phyloP scores from a whole-genome alignment of 2,329 filamentous ascomycete genomes.

The Cladophialophora immunda region DNA sequence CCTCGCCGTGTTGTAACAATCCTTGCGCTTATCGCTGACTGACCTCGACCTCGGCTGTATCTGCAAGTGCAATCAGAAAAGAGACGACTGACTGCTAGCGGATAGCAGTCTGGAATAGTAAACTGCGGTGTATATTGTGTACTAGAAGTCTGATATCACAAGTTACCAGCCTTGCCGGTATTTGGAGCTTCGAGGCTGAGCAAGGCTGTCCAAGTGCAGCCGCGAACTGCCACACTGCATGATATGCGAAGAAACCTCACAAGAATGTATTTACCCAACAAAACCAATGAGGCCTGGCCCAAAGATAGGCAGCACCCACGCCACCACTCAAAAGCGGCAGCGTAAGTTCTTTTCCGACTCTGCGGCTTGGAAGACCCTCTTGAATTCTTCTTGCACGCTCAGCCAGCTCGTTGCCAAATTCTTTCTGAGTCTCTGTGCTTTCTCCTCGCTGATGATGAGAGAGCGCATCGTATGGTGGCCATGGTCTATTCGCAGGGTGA shows the following conservation, averaged over 20 bases:
- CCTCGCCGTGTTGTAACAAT: background rate
- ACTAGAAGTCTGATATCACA: background rate
- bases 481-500: conserved; percentile 18
- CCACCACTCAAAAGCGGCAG: conserved; percentile 15
- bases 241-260: conserved; percentile 22
- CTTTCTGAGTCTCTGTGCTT: conserved; percentile 59
- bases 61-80: background rate
- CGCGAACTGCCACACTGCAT: conserved; percentile 25
- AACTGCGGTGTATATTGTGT: background rate
- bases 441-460: conserved; percentile 52
- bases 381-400: conserved; percentile 58
- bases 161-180: background rate
- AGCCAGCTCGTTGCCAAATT: conserved; percentile 59
- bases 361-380: conserved; percentile 59
- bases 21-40: conserved; percentile 37
- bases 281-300: conserved; percentile 32
- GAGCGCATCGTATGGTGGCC: conserved; percentile 56
- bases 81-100: background rate
- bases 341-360: conserved; percentile 9
- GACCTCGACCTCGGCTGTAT: conserved; percentile 39
- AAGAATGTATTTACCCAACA: conserved; percentile 30
- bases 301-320: conserved; percentile 40
- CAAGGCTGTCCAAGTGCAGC: background rate
- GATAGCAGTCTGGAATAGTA: background rate
- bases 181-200: background rate